Percentiles rank a stretch among this genome's conserved stretches.
Conservation (phyloP, 306 rosid genomes). For the Ochetophila trinervis region DNA sequence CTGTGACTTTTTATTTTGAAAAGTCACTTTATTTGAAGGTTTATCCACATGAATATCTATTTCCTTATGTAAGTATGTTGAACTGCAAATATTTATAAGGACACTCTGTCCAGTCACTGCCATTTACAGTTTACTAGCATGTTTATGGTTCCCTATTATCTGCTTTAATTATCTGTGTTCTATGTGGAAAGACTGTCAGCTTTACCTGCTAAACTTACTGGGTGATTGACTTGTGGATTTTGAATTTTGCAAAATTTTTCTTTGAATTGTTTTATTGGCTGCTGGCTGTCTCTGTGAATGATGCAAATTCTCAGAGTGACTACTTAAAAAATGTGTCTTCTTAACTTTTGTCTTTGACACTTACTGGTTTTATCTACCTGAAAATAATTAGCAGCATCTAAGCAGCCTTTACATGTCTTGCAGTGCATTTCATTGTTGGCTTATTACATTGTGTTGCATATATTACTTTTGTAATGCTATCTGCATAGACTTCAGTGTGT, state of each 20-base stretch:
- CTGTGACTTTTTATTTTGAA: slow-evolving; percentile 73
- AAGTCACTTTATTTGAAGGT: slow-evolving; percentile 84
- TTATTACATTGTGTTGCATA: neutral
- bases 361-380: neutral
- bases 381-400: no score
- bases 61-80: slow-evolving; percentile 63
- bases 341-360: neutral
- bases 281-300: neutral
- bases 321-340: neutral
- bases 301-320: neutral
- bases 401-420: no score
- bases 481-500: slow-evolving; percentile 8
- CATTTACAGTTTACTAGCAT: neutral
- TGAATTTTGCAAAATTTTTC: neutral
- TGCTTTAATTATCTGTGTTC: neutral
- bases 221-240: no score
- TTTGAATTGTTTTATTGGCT: neutral
- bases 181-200: neutral
- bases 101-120: neutral
- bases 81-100: neutral
- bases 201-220: neutral
- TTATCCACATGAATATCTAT: slow-evolving; percentile 89
- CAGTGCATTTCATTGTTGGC: no score
- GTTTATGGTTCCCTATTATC: neutral
- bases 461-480: slow-evolving; percentile 14